phyloP scores from a whole-genome alignment of 768 basidiomycete species.

The Tricholoma bakamatsutake region DNA sequence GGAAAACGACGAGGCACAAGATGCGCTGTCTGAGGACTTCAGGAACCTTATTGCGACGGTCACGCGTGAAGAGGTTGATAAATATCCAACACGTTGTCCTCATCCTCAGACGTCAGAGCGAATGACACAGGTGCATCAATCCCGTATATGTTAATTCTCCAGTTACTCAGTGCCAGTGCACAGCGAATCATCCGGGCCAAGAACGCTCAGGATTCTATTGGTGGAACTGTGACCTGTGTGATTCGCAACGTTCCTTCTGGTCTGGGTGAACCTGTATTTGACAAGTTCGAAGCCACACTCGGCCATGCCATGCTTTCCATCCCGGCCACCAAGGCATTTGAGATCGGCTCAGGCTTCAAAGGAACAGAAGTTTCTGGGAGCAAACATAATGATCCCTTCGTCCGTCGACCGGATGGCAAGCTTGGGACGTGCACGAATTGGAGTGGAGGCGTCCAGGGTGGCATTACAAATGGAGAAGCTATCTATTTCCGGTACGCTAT shows the following conservation, averaged over 20 bases:
- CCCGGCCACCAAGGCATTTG: slow-evolving; percentile 97
- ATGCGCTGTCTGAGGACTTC: slow-evolving; percentile 81
- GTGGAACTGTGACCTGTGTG: slow-evolving; percentile 96
- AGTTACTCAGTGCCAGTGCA: background rate
- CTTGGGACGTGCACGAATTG: slow-evolving; percentile 88
- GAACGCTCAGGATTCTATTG: slow-evolving; percentile 87
- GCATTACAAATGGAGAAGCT: slow-evolving; percentile 95
- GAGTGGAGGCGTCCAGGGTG: slow-evolving; percentile 97
- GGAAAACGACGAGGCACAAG: slow-evolving; percentile 60
- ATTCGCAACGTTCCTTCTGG: slow-evolving; percentile 88
- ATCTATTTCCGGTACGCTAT: slow-evolving; percentile 86
- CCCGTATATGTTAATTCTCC: background rate
- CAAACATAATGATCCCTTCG: slow-evolving; percentile 89
- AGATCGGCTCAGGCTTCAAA: slow-evolving; percentile 94
- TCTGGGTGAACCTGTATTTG: slow-evolving; percentile 95
- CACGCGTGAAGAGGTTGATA: slow-evolving; percentile 85
- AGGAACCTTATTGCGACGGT: slow-evolving; percentile 70
- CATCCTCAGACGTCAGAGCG: slow-evolving; percentile 81
- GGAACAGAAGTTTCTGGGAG: slow-evolving; percentile 92
- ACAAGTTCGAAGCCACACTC: slow-evolving; percentile 95
- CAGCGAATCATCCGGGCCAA: slow-evolving; percentile 95
- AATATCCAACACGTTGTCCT: slow-evolving; percentile 83
- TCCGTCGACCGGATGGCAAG: slow-evolving; percentile 54
- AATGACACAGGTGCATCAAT: slow-evolving; percentile 71
- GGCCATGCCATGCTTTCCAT: slow-evolving; percentile 99